Evolutionary conservation across 2,329 filamentous ascomycete species (phyloP).

Genomic region (Cephalotrichum gorgonifer): DNA sequence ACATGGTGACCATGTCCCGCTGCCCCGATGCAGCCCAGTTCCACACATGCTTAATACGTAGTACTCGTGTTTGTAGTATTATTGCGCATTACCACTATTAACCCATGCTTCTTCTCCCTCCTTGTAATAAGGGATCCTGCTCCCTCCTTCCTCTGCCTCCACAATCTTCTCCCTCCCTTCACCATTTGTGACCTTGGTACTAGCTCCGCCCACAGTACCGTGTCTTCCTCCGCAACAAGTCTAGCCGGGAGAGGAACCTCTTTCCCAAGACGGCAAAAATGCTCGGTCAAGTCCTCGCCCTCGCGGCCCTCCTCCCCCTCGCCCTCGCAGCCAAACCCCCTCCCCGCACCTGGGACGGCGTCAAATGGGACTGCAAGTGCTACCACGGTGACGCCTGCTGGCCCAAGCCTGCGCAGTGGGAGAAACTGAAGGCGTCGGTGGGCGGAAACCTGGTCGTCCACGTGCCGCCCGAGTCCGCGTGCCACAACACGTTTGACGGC

Average conservation of each 20-base stretch:
- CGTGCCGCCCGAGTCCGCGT: constrained; percentile 19
- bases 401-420: constrained; percentile 16
- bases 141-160: too few species aligned
- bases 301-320: not conserved
- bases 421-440: constrained; percentile 21
- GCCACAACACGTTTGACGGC: constrained; percentile 26
- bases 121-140: too few species aligned
- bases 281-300: not conserved
- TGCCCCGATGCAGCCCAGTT: too few species aligned
- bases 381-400: constrained; percentile 20
- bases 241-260: not conserved
- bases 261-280: not conserved
- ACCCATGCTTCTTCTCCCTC: too few species aligned
- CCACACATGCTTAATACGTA: too few species aligned
- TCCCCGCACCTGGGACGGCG: constrained; percentile 14
- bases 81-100: too few species aligned
- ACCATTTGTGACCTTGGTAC: too few species aligned
- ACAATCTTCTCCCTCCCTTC: too few species aligned
- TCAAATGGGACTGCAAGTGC: constrained; percentile 20
- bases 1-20: too few species aligned
- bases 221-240: not conserved
- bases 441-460: constrained; percentile 21
- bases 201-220: not conserved
- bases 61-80: too few species aligned
- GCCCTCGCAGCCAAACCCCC: not conserved